Evolutionary conservation across 2,329 filamentous ascomycete genomes (phyloP), one percentile per base, ranked within the genome.

Genomic region (Elsinoe necatrix): DNA sequence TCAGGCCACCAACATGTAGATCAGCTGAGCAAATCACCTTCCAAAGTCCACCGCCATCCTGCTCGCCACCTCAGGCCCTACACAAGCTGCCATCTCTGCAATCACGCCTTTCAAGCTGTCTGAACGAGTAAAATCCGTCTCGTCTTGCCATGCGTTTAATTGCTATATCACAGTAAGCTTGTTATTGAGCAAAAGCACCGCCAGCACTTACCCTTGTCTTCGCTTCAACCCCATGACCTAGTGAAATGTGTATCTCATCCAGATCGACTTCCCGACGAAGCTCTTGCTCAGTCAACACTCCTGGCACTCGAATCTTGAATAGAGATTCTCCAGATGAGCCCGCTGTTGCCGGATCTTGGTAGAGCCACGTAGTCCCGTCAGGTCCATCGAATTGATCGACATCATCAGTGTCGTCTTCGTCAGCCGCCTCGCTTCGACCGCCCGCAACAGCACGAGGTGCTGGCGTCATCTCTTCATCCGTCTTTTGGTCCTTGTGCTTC

Each of bases 261-360:
- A 89, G 72, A 57, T 85, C 75, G 50, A 84, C 68, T 2, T 72
- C 63, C 8, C 65, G 61, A 14, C 72, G 65, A 57, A 89, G 73
- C 39, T 83, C 73, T 0, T 76, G 70, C 2, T 79, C 65, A 0
- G 80, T 75, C 42, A 81, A 75, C 37, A 88, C 76, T 0, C 87
- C 87, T 0, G 87, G 86, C 75, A 90, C 84, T 47, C 77, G 75
- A 48, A 83, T 76, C 0, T 73, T 67, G 59, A 89, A 82, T 0
- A 90, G 72, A 0, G 76, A 75, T 23, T 73, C 64, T 5, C 69
- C 69, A 2, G 63, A 61, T 1, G 58, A 55, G 1, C 67, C 64
- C 0, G 74, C 75, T 4, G 68, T 60, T 4, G 67, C 66, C 6
- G 68, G 70, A n/a, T 16, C 18, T 16, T 4, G 54, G 35, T 39